These are phyloP conservation scores for Citrullus amarus DNA, from an alignment of 306 rosid genomes.

Conservation along the genomic window DNA sequence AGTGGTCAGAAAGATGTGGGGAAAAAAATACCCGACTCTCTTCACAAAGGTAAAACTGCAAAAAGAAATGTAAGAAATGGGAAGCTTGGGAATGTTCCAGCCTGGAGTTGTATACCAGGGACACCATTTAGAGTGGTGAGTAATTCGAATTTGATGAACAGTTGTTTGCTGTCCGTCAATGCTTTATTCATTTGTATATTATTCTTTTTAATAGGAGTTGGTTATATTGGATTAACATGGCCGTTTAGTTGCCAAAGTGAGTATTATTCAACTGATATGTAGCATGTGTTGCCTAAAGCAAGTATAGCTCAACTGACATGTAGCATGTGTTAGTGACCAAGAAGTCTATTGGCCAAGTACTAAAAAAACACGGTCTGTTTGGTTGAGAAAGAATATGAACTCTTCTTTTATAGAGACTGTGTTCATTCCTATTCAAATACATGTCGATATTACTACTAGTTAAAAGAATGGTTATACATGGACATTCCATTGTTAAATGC, in stretches of 20 bases:
- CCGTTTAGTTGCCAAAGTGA: too few relatives aligned
- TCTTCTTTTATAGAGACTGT: constrained; percentile 7
- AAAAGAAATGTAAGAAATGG: constrained; percentile 27
- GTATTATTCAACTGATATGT: too few relatives aligned
- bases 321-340: too few relatives aligned
- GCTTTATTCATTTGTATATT: neutral
- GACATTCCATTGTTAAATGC: constrained; percentile 8
- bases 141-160: neutral
- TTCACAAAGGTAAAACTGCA: constrained; percentile 21
- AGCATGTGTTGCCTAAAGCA: too few relatives aligned
- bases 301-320: too few relatives aligned
- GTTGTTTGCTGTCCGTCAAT: neutral
- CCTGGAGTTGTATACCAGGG: constrained; percentile 80
- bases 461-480: neutral
- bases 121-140: constrained; percentile 82
- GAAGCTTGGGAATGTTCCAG: constrained; percentile 55
- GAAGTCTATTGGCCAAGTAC: too few relatives aligned
- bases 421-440: neutral
- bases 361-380: neutral
- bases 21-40: constrained; percentile 23
- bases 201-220: neutral
- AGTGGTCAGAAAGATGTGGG: constrained; percentile 22
- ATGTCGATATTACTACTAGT: neutral
- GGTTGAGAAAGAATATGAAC: neutral
- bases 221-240: neutral